Evolutionary conservation across 495 filamentous ascomycete genomes (phyloP), one percentile per base, ranked within the genome.

Genomic region (Daldinia bambusicola): DNA sequence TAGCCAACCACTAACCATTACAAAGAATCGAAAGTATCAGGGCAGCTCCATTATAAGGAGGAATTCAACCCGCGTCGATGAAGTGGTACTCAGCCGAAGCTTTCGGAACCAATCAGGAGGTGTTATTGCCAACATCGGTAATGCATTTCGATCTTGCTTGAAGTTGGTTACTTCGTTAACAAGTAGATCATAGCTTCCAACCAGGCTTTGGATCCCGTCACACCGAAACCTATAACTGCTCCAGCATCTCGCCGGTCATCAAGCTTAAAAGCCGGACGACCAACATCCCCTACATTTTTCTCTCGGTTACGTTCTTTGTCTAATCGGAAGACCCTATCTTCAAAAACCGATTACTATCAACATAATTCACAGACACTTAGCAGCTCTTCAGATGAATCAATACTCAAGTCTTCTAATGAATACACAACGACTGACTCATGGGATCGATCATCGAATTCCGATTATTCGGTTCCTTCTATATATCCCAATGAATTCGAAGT

Each of bases 1-100:
- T 22, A 59, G 74, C 43, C 63, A 63, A 30, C 72, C 75, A 60
- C 56, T 77, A 20, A 75, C 64, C 16, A 66, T 77, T 36, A 40
- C 71, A 55, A 77, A 75, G 51, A 71, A 58, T 45, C 70, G 75
- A 7, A 72, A 69, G 43, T 43, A 60, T 14, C 63, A 53, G 31
- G 37, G 38, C n/a, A 61, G 32, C 40, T 20, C 50, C 7, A 60
- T 20, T 51, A 20, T 26, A 16, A 66, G 48, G 12, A 63, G 43
- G 40, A 36, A 22, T 36, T 32, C 41, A 13, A 31, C 20, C n/a
- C 40, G 37, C 13, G 31, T 20, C 36, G 45, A 51, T 13, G 36
- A 59, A n/a, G n/a, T 31, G 38, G 20, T 48, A 16, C 50, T 58
- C 20, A 22, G 22, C 30, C 59, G 48, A 10, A 32, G 43, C 14